phyloP scores from a whole-genome alignment of 352 stramenopile species.

The Pythium folliculosum region DNA sequence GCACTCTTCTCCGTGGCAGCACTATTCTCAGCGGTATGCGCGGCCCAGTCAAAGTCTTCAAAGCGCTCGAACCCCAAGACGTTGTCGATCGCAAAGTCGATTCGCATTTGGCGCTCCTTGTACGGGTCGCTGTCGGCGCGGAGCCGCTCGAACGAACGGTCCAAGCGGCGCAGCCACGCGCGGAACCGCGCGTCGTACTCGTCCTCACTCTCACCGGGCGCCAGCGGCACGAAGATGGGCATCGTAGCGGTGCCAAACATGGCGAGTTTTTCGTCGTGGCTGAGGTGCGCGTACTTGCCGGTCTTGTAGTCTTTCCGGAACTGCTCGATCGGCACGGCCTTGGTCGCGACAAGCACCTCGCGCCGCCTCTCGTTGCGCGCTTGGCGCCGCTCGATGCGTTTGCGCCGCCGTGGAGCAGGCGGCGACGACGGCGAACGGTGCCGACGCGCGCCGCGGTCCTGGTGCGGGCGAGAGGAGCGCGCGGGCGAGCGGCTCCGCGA shows the following conservation, averaged over 20 bases:
- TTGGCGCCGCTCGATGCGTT: no score
- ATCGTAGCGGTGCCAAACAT: conserved; percentile 15
- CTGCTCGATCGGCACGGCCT: conserved; percentile 5
- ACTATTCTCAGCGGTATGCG: no score
- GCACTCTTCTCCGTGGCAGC: no score
- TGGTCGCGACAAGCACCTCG: background rate
- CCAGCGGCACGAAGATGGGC: conserved; percentile 23
- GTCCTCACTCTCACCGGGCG: conserved; percentile 12
- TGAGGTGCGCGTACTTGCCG: conserved; percentile 3
- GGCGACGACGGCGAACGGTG: background rate
- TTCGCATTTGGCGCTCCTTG: conserved; percentile 21
- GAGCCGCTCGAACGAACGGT: conserved; percentile 1
- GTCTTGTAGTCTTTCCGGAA: conserved; percentile 15
- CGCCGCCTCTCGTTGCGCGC: background rate
- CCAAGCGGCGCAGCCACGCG: conserved; percentile 9
- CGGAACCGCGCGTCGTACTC: conserved; percentile 26
- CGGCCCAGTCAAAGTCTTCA: no score
- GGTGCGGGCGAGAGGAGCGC: background rate
- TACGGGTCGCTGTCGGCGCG: background rate
- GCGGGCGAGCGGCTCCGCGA: no score
- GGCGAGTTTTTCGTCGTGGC: background rate
- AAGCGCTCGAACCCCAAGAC: background rate
- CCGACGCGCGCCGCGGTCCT: background rate
- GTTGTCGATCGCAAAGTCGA: conserved; percentile 26
- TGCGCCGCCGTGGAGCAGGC: no score